Percentiles rank a stretch among this genome's conserved stretches.
Conservation (phyloP, 148 eudicot genomes). For the Selenicereus undatus region DNA sequence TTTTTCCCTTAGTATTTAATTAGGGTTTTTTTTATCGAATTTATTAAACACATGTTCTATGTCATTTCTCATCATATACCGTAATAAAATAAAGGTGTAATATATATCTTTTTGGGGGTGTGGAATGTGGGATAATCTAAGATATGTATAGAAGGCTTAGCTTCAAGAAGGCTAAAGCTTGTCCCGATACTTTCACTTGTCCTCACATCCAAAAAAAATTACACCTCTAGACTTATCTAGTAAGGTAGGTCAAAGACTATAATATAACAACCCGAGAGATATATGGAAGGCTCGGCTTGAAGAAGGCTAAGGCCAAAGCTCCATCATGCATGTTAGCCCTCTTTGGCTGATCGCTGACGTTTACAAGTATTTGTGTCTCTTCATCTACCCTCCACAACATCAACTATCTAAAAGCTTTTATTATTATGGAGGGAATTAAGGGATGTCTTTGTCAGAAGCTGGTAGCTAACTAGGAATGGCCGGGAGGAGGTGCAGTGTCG, state of each 20-base stretch:
- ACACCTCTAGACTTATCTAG: no score
- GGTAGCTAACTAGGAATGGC: conserved; percentile 20
- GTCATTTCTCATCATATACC: no score
- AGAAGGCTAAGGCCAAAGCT: no score
- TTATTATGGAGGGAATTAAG: not conserved
- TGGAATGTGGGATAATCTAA: not conserved
- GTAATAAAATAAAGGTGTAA: no score
- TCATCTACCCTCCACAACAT: not conserved
- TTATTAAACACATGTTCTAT: no score
- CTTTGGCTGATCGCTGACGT: no score
- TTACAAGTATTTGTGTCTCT: not conserved
- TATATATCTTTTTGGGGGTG: not conserved
- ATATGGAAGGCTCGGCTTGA: no score
- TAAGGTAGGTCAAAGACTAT: not conserved
- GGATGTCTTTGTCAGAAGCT: conserved; percentile 56
- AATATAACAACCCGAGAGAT: no score
- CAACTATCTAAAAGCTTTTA: not conserved
- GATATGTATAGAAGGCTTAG: conserved; percentile 24
- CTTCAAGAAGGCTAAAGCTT: conserved; percentile 36
- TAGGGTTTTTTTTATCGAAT: no score
- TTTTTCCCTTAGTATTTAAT: no score
- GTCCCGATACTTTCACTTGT: not conserved
- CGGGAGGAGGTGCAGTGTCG: not conserved
- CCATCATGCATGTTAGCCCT: no score
- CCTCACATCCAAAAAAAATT: no score